A percentile compares a stretch with the other conserved stretches of the same genome.
These are phyloP conservation scores for Paracamarosporium sp. DNA, from an alignment of 2,329 filamentous ascomycete genomes.

Conservation along the genomic window DNA sequence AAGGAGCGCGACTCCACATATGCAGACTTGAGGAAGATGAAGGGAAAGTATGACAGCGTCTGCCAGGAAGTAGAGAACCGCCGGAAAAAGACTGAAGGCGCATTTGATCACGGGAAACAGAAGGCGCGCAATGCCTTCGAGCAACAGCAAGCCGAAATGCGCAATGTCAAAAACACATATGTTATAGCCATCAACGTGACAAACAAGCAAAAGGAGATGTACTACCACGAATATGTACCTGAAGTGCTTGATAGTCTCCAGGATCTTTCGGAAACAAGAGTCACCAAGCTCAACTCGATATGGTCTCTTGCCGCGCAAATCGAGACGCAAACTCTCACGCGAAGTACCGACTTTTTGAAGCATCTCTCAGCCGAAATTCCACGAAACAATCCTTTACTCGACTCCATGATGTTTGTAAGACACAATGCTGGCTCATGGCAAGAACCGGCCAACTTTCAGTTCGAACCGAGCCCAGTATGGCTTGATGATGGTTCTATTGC, in stretches of 20 bases:
- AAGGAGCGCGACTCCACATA: constrained; percentile 87
- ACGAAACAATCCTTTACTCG: constrained; percentile 84
- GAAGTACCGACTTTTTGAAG: constrained; percentile 74
- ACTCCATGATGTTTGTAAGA: constrained; percentile 97
- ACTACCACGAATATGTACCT: constrained; percentile 96
- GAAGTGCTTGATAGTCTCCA: constrained; percentile 90
- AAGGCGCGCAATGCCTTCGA: constrained; percentile 93
- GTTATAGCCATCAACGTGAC: constrained; percentile 94
- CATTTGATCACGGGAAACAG: constrained; percentile 83
- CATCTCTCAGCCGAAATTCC: constrained; percentile 81
- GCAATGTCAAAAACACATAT: constrained; percentile 98
- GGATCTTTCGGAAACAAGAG: constrained; percentile 89
- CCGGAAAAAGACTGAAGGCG: constrained; percentile 91
- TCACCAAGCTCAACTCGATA: constrained; percentile 80
- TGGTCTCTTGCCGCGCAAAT: constrained; percentile 83
- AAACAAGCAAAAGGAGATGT: constrained; percentile 96
- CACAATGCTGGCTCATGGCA: constrained; percentile 86
- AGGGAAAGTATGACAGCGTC: constrained; percentile 88
- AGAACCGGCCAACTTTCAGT: constrained; percentile 82
- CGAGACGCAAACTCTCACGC: constrained; percentile 78
- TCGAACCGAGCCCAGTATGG: constrained; percentile 97
- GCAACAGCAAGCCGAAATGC: constrained; percentile 92
- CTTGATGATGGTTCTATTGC: constrained; percentile 90
- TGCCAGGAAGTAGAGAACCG: constrained; percentile 95
- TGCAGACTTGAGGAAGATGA: constrained; percentile 84